Base-by-base conservation (phyloP, 257 asterid species). In the Nicotiana attenuata region DNA sequence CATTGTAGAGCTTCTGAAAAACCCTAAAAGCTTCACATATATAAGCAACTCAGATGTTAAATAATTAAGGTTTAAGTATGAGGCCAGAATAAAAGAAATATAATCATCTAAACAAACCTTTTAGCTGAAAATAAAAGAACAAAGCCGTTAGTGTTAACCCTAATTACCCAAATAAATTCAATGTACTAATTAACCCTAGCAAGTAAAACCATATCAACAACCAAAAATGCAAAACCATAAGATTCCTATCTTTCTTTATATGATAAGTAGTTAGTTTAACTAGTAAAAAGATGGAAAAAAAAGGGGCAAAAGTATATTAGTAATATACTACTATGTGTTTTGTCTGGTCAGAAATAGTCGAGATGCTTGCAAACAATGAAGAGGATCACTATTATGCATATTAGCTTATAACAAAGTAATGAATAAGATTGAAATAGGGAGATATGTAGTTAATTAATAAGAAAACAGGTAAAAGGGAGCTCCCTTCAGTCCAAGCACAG, bases 401-500 rank as follows among this genome's bases (percentile, higher is more conserved):
- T 41, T 2, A 1, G 2, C 3, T 1, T 41, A 26, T 10, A 11
- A 3, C 4, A 52, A 52, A 52, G 6, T 52, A 52, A 52, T 13
- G 50, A 41, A 41, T 41, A 8, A 41, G 13, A 41, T 41, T 41
- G 50, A 41, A 41, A 0, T 41, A 41, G 50, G 10, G 50, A 41
- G 13, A 41, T 41, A 41, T 41, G 0, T 41, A 26, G 28, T 26
- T 26, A 61, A 16, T 22, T 3, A 3, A 41, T 71, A 28, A 9
- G 0, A 63, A 50, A 56, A 28, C 5, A 26, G 16, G n/a, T 60
- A 29, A 19, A 80, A 93, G 97, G 97, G 98, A 95, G 99, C 99
- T 95, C 99, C 99, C 99, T 95, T 95, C 99, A 95, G 99, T 95
- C 98, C 99, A 95, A 95, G 93, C 83, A 91, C 91, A 89, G 94